These are phyloP conservation scores for Epichloe aotearoae DNA, from an alignment of 2,329 filamentous ascomycete species.

Conservation along the genomic window DNA sequence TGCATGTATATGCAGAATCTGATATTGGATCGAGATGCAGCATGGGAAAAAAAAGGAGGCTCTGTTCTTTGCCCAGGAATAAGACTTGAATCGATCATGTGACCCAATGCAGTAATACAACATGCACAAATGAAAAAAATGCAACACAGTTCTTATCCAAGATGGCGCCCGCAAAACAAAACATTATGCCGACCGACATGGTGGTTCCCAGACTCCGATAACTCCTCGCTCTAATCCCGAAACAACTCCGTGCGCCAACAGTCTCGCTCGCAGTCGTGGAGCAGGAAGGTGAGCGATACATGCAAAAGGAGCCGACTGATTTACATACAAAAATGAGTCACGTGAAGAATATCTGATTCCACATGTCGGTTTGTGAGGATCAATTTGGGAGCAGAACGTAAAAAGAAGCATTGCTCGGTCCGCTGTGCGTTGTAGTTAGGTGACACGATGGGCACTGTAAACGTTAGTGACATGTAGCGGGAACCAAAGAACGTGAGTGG, in stretches of 20 bases:
- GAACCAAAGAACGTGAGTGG: not conserved
- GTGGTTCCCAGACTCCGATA: not conserved
- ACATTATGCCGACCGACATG: not conserved
- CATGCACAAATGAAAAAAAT: too few species aligned
- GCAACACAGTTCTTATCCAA: not conserved
- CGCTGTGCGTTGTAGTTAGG: not conserved
- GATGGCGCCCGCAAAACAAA: not conserved
- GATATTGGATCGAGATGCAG: too few species aligned
- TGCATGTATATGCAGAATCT: too few species aligned
- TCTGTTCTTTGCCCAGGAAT: too few species aligned
- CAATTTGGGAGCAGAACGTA: too few species aligned
- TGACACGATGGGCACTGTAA: conserved; percentile 5
- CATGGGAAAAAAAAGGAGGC: too few species aligned
- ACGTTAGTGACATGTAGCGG: not conserved
- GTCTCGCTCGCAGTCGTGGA: not conserved
- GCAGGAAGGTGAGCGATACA: too few species aligned
- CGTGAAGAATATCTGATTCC: not conserved
- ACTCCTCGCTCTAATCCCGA: not conserved
- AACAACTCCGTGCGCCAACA: not conserved
- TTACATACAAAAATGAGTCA: not conserved
- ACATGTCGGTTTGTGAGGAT: too few species aligned
- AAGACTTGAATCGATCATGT: too few species aligned
- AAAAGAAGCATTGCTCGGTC: not conserved
- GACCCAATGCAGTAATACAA: too few species aligned
- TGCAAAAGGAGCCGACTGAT: not conserved